These are phyloP conservation scores for Vigna mungo DNA, from an alignment of 306 rosid species.

Conservation along the genomic window DNA sequence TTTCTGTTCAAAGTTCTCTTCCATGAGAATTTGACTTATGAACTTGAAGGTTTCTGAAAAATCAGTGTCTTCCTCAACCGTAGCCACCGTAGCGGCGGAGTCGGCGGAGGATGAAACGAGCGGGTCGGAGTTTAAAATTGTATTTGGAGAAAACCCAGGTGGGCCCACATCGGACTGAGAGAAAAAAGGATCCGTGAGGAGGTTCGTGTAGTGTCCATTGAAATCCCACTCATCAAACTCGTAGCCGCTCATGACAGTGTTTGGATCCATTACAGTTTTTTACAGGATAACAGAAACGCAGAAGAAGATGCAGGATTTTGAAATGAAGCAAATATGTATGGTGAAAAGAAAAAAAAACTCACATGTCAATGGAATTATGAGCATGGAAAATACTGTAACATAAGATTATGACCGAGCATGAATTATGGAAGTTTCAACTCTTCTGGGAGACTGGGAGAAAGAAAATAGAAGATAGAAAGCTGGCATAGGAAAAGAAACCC, in stretches of 20 bases:
- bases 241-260: slow-evolving; percentile 7
- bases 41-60: slow-evolving; percentile 53
- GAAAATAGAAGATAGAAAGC: too few relatives aligned
- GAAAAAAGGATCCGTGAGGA: neutral
- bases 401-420: too few relatives aligned
- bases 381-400: too few relatives aligned
- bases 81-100: neutral
- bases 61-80: slow-evolving; percentile 49
- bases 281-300: neutral
- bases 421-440: too few relatives aligned
- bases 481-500: too few relatives aligned
- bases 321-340: too few relatives aligned
- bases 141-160: slow-evolving; percentile 8
- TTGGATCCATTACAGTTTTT: slow-evolving; percentile 50
- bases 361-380: too few relatives aligned
- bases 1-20: slow-evolving; percentile 69
- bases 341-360: neutral
- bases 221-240: slow-evolving; percentile 24
- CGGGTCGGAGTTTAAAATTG: slow-evolving; percentile 11
- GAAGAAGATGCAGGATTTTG: neutral
- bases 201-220: neutral
- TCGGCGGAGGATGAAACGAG: neutral
- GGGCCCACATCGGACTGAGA: slow-evolving; percentile 15
- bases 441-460: too few relatives aligned
- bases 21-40: slow-evolving; percentile 70